phyloP scores from a whole-genome alignment of 176 grass and related monocot species.

The Cenchrus purpureus region DNA sequence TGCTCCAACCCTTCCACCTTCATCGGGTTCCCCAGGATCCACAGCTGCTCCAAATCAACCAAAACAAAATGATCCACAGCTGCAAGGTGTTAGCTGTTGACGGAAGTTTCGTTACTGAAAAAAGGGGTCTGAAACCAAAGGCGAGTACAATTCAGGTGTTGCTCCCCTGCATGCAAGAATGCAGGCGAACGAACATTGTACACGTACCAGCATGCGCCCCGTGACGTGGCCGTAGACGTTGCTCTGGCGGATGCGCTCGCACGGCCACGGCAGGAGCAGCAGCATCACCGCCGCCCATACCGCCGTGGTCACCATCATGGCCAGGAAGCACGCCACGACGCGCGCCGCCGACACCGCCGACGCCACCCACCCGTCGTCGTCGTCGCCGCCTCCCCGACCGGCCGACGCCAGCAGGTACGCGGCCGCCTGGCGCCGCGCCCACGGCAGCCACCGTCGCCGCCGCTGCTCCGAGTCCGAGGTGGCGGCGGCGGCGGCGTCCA shows the following conservation, averaged over 20 bases:
- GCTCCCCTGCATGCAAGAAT: too few relatives aligned
- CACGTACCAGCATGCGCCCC: conserved; percentile 49
- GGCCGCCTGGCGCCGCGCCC: conserved; percentile 27
- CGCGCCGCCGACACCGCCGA: conserved; percentile 35
- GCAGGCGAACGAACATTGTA: too few relatives aligned
- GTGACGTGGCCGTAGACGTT: conserved; percentile 64
- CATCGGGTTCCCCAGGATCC: conserved; percentile 59
- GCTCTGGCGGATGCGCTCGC: conserved; percentile 47
- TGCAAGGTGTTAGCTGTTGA: too few relatives aligned
- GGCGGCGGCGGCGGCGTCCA: not conserved
- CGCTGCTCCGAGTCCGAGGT: not conserved
- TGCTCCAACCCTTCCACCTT: conserved; percentile 58
- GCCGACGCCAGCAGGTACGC: conserved; percentile 17
- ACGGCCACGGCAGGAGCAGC: conserved; percentile 59
- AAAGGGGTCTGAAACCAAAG: too few relatives aligned
- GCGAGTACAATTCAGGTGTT: too few relatives aligned
- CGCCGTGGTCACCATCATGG: conserved; percentile 50
- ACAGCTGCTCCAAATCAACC: not conserved
- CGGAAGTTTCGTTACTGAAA: too few relatives aligned
- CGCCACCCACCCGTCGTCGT: conserved; percentile 45
- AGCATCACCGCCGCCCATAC: conserved; percentile 57
- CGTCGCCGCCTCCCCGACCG: conserved; percentile 6
- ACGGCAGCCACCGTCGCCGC: not conserved
- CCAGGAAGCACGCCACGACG: conserved; percentile 52
- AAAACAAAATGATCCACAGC: too few relatives aligned